A percentile compares a stretch with the other conserved stretches of the same genome.
Conservation (phyloP, 2,329 filamentous ascomycete species). For the Claviceps humidiphila region DNA sequence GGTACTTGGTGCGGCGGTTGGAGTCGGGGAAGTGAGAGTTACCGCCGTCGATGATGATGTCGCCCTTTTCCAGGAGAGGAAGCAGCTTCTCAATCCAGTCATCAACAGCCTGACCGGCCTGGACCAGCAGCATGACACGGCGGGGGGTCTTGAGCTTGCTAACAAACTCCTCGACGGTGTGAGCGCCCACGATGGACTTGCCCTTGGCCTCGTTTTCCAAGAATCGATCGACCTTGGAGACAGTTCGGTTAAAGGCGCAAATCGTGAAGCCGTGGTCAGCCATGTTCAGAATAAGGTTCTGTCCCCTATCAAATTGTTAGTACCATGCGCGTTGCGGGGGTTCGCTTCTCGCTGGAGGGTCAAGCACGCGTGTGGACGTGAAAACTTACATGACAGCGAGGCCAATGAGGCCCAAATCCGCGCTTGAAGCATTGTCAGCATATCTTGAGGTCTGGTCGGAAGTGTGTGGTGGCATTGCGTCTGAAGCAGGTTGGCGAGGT, state of each 20-base stretch:
- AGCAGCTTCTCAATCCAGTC: constrained; percentile 97
- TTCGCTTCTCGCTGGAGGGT: neutral
- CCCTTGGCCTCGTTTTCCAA: constrained; percentile 84
- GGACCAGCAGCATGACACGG: constrained; percentile 96
- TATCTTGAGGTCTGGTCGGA: constrained; percentile 22
- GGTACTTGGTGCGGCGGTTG: constrained; percentile 91
- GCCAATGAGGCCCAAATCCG: constrained; percentile 86
- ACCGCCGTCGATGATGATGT: constrained; percentile 97
- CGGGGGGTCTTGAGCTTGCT: constrained; percentile 94
- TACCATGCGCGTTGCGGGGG: neutral
- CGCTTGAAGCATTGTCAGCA: constrained; percentile 51
- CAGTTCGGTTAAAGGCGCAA: constrained; percentile 96
- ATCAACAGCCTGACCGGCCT: constrained; percentile 95
- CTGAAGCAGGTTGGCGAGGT: constrained; percentile 25
- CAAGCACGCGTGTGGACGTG: neutral
- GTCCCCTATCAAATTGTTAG: constrained; percentile 35
- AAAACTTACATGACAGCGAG: constrained; percentile 72
- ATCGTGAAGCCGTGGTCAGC: constrained; percentile 92
- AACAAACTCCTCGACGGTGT: constrained; percentile 88
- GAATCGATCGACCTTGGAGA: constrained; percentile 95
- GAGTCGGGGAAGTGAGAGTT: constrained; percentile 99
- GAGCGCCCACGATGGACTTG: constrained; percentile 89
- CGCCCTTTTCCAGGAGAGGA: constrained; percentile 67
- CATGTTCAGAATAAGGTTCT: constrained; percentile 84
- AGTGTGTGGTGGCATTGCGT: constrained; percentile 13